A percentile compares a stretch with the other conserved stretches of the same genome.
Conservation (phyloP, 2,329 filamentous ascomycete genomes). For the Aspergillus sclerotialis region DNA sequence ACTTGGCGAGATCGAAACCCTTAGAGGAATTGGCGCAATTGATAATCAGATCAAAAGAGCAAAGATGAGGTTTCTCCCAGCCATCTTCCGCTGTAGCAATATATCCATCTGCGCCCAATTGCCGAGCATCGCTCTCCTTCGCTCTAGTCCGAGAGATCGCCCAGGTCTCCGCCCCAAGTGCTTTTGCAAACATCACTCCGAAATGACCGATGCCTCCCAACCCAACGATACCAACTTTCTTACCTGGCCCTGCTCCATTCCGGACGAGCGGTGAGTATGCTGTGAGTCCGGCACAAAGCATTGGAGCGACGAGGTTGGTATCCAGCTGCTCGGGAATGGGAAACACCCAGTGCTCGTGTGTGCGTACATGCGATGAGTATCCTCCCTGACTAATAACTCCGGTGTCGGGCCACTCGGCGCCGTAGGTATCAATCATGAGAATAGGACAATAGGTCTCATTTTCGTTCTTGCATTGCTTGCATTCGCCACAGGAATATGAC, state of each 20-base stretch:
- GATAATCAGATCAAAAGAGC: slow-evolving; percentile 58
- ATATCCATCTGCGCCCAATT: slow-evolving; percentile 56
- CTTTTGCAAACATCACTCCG: slow-evolving; percentile 62
- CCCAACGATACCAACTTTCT: slow-evolving; percentile 35
- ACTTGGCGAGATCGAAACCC: slow-evolving; percentile 53
- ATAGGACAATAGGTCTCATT: slow-evolving; percentile 64
- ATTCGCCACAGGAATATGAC: slow-evolving; percentile 57
- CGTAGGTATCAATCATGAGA: slow-evolving; percentile 44
- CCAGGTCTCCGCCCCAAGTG: slow-evolving; percentile 56
- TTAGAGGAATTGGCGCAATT: slow-evolving; percentile 73
- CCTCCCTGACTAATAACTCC: slow-evolving; percentile 61
- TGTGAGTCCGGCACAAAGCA: slow-evolving; percentile 80
- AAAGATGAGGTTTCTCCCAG: slow-evolving; percentile 50
- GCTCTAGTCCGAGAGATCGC: slow-evolving; percentile 53
- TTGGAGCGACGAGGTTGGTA: slow-evolving; percentile 59
- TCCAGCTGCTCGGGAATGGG: slow-evolving; percentile 64
- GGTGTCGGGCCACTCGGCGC: slow-evolving; percentile 48
- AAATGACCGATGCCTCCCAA: slow-evolving; percentile 65
- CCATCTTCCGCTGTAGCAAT: slow-evolving; percentile 51
- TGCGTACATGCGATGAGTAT: slow-evolving; percentile 62
- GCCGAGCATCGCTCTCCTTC: slow-evolving; percentile 55
- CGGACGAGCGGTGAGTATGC: slow-evolving; percentile 70
- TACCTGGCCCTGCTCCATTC: slow-evolving; percentile 64
- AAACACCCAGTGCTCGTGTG: slow-evolving; percentile 68
- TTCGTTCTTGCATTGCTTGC: slow-evolving; percentile 58